These are phyloP conservation scores for Schizosaccharomyces versatilis DNA, from an alignment of 1,139 yeast genomes.

Conservation along the genomic window DNA sequence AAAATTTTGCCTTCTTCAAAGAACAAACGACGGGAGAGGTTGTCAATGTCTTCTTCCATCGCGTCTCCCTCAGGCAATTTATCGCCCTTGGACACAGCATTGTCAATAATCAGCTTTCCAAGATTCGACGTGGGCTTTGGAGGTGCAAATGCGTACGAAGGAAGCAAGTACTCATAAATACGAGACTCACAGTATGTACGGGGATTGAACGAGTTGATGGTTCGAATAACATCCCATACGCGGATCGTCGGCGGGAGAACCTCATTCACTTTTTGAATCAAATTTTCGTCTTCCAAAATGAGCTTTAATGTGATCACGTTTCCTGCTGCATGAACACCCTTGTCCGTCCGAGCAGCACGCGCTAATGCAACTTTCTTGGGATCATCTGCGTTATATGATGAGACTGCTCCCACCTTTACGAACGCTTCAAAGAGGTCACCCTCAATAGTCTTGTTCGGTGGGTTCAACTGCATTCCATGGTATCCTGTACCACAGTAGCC, in stretches of 20 bases:
- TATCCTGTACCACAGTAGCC: slow-evolving; percentile 98
- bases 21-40: not conserved
- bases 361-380: slow-evolving; percentile 65
- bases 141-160: slow-evolving; percentile 70
- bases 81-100: not conserved
- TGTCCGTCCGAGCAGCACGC: slow-evolving; percentile 95
- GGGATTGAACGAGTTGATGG: slow-evolving; percentile 81
- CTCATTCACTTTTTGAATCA: slow-evolving; percentile 49
- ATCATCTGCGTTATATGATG: slow-evolving; percentile 72
- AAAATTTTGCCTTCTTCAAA: not conserved
- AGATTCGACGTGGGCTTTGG: slow-evolving; percentile 62
- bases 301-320: slow-evolving; percentile 73
- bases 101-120: slow-evolving; percentile 24
- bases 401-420: slow-evolving; percentile 72
- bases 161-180: slow-evolving; percentile 77
- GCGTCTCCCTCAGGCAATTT: not conserved
- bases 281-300: slow-evolving; percentile 69
- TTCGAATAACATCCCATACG: slow-evolving; percentile 80
- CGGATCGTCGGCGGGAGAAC: slow-evolving; percentile 66
- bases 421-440: slow-evolving; percentile 73
- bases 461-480: slow-evolving; percentile 86
- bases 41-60: not conserved
- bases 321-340: slow-evolving; percentile 98
- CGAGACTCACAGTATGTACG: slow-evolving; percentile 87
- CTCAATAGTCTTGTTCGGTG: slow-evolving; percentile 70